These are phyloP conservation scores for Tubosaeta brunneosetosa DNA, from an alignment of 768 basidiomycete species.

Conservation along the genomic window DNA sequence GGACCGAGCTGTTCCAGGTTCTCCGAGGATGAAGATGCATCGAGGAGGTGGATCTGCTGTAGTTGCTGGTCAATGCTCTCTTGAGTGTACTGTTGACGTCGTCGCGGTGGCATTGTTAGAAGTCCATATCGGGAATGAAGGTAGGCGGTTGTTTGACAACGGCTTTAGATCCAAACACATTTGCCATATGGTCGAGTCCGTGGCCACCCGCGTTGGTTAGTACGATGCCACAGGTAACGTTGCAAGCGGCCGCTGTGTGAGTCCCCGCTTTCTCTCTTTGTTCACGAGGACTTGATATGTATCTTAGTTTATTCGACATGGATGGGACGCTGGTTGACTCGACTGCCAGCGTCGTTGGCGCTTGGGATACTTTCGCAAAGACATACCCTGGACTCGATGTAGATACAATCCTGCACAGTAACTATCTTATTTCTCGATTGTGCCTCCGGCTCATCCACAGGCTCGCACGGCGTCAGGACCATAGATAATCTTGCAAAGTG, in stretches of 20 bases:
- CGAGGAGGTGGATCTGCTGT: slow-evolving; percentile 85
- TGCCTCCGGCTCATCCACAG: slow-evolving; percentile 30
- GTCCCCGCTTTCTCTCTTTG: slow-evolving; percentile 6
- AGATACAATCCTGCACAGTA: slow-evolving; percentile 57
- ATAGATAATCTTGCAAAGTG: slow-evolving; percentile 72
- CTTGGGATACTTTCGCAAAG: slow-evolving; percentile 74
- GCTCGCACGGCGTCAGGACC: slow-evolving; percentile 79
- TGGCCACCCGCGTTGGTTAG: neutral
- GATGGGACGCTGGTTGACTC: slow-evolving; percentile 82
- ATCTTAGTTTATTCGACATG: slow-evolving; percentile 69
- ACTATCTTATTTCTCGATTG: slow-evolving; percentile 20
- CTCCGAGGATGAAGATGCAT: slow-evolving; percentile 84
- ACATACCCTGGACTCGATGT: slow-evolving; percentile 66
- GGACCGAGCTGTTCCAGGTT: slow-evolving; percentile 95
- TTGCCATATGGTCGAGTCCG: neutral
- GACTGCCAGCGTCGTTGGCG: slow-evolving; percentile 74
- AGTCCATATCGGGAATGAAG: slow-evolving; percentile 10
- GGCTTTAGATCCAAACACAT: slow-evolving; percentile 35
- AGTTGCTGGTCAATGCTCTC: slow-evolving; percentile 86
- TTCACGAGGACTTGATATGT: neutral
- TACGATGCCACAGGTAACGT: slow-evolving; percentile 32
- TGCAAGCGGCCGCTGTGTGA: slow-evolving; percentile 40
- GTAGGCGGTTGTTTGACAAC: slow-evolving; percentile 37
- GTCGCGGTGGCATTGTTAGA: slow-evolving; percentile 65
- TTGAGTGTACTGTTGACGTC: slow-evolving; percentile 69